These are phyloP conservation scores for Fusarium paranaense DNA, from an alignment of 2,329 filamentous ascomycete species.

Conservation along the genomic window DNA sequence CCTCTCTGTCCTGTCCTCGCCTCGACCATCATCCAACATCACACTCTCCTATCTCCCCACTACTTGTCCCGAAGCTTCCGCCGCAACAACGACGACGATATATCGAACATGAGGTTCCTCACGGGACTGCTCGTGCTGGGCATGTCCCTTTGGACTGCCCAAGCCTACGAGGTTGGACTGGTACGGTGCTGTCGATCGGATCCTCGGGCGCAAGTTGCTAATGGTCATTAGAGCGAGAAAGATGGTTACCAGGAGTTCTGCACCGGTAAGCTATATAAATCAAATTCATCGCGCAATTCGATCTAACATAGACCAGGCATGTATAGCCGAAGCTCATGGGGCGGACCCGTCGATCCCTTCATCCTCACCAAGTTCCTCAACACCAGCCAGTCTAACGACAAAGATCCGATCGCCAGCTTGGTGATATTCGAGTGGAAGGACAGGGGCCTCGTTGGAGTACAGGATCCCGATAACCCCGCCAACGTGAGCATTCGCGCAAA, in stretches of 20 bases:
- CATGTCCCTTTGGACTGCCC: slow-evolving; percentile 64
- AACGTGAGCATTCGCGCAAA: slow-evolving; percentile 58
- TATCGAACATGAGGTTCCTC: slow-evolving; percentile 65
- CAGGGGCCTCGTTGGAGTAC: slow-evolving; percentile 79
- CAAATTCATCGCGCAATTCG: neutral
- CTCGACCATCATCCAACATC: slow-evolving; percentile 24
- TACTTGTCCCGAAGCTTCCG: slow-evolving; percentile 23
- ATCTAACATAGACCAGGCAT: slow-evolving; percentile 69
- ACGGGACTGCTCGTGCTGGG: slow-evolving; percentile 63
- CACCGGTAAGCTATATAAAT: slow-evolving; percentile 59
- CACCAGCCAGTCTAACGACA: slow-evolving; percentile 64
- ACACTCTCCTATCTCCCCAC: slow-evolving; percentile 2
- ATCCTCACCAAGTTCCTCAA: slow-evolving; percentile 84
- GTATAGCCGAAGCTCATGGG: slow-evolving; percentile 93
- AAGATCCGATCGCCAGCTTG: slow-evolving; percentile 83
- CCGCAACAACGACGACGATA: slow-evolving; percentile 6
- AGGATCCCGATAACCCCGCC: slow-evolving; percentile 63
- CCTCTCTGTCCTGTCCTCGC: slow-evolving; percentile 4
- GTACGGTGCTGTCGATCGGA: slow-evolving; percentile 52
- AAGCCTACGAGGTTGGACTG: slow-evolving; percentile 69
- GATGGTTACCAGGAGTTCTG: slow-evolving; percentile 86
- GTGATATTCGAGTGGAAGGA: slow-evolving; percentile 97
- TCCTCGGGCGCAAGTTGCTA: slow-evolving; percentile 29
- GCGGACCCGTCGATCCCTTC: slow-evolving; percentile 87
- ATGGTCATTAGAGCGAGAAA: slow-evolving; percentile 72